Conservation (phyloP, 495 filamentous ascomycete species). For the Lasiosphaeria hispida region DNA sequence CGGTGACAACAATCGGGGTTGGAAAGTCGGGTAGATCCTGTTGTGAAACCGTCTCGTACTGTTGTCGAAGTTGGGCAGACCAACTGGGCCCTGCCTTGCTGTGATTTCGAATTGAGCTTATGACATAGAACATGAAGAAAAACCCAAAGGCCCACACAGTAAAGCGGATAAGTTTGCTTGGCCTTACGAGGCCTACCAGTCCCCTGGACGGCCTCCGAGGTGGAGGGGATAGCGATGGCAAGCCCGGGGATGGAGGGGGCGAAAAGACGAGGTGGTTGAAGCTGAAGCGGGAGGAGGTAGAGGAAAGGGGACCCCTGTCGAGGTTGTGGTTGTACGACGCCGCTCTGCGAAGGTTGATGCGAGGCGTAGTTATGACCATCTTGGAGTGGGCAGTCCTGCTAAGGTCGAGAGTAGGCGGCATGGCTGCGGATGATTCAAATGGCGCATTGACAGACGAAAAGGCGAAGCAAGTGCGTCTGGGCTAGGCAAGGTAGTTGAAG, state of each 20-base stretch:
- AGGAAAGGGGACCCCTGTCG: constrained; percentile 48
- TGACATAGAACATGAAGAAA: constrained; percentile 36
- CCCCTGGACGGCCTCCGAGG: constrained; percentile 49
- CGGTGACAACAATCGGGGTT: constrained; percentile 57
- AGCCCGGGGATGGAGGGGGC: constrained; percentile 60
- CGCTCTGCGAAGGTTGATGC: constrained; percentile 50
- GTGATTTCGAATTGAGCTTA: constrained; percentile 21
- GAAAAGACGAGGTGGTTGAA: constrained; percentile 63
- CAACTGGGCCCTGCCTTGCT: constrained; percentile 29
- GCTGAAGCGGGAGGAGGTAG: constrained; percentile 56
- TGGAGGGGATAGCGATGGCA: constrained; percentile 62
- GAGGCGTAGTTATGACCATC: constrained; percentile 49
- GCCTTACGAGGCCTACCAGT: constrained; percentile 33
- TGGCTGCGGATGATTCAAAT: constrained; percentile 19
- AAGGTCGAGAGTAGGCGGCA: constrained; percentile 51
- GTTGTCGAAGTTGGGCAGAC: constrained; percentile 29
- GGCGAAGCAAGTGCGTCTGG: too few relatives aligned
- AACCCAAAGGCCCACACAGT: constrained; percentile 43
- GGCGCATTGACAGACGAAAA: background rate
- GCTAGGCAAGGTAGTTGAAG: too few relatives aligned
- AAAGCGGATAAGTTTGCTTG: constrained; percentile 48
- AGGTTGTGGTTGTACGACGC: constrained; percentile 47
- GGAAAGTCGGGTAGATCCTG: constrained; percentile 52
- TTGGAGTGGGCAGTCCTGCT: constrained; percentile 47
- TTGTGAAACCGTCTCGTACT: constrained; percentile 53